Evolutionary conservation across 2,329 filamentous ascomycete genomes (phyloP), one percentile per base, ranked within the genome.

Genomic region (Trichoderma gracile): DNA sequence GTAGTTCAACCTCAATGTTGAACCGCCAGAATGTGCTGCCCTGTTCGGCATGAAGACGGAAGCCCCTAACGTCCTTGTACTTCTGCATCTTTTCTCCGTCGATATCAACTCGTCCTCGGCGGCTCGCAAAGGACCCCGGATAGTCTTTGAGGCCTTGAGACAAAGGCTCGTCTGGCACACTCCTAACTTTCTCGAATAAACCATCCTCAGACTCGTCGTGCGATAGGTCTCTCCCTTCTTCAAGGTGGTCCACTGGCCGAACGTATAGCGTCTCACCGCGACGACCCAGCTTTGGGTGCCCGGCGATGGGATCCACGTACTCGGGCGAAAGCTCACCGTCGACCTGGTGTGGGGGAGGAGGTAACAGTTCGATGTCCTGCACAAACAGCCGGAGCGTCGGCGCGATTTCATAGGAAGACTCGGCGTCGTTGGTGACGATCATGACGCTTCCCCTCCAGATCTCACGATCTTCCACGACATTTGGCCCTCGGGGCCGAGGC

Each of bases 11-110:
- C 75, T 98, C 94, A 55, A 99, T 84, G 73, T 93, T 97, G 82
- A 98, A 99, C 47, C 93, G 86, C 95, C 95, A 99, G 77, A 99
- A 99, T 0, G 95, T 99, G 67, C 90, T 88, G 47, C 94, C 94
- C 65, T 90, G 85, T 74, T 97, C 95, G 1, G 87, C 83, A 72
- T 97, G 93, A 14, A 99, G 83, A 23, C 92, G 87, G 71, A 91
- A 87, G 1, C 91, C 95, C 66, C 87, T 84, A 6, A 97, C 86
- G 71, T 97, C 93, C 71, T 89, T 92, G 74, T 91, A 93, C 74
- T 92, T 91, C 54, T 89, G 90, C 5, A 87, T 79, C 70, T 87
- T 91, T 75, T 98, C 94, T 17, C 94, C 93, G 71, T 97, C 93
- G 45, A 85, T 76, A 19, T 79, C 77, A 5, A 80, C 76, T 23